phyloP scores from a whole-genome alignment of 495 filamentous ascomycete species.

The Trichoderma reesei region DNA sequence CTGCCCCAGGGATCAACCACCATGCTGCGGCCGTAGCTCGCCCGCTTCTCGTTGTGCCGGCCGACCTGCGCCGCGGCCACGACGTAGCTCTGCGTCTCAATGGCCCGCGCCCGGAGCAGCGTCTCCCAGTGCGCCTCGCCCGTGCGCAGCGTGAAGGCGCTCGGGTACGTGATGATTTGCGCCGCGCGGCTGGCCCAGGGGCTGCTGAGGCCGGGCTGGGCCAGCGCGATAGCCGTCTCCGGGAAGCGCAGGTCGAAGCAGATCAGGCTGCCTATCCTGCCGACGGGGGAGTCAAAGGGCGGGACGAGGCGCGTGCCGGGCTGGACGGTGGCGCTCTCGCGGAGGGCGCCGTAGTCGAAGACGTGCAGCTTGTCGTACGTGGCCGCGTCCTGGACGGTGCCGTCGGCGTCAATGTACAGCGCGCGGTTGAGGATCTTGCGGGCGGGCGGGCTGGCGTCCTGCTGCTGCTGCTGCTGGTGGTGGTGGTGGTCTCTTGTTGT shows the following conservation, averaged over 20 bases:
- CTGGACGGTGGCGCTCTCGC: conserved; percentile 26
- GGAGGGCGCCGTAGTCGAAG: conserved; percentile 31
- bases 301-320: conserved; percentile 31
- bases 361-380: conserved; percentile 50
- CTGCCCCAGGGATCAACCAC: conserved; percentile 84
- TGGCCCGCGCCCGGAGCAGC: conserved; percentile 69
- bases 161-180: conserved; percentile 77
- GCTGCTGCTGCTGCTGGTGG: no score
- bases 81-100: conserved; percentile 83
- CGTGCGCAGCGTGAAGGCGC: conserved; percentile 83
- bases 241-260: conserved; percentile 93
- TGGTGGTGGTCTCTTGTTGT: no score
- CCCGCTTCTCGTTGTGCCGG: conserved; percentile 64
- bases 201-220: conserved; percentile 31
- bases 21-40: conserved; percentile 83
- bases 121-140: conserved; percentile 79
- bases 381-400: conserved; percentile 22
- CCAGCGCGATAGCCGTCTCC: conserved; percentile 59
- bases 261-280: conserved; percentile 66
- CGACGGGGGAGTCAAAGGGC: conserved; percentile 65
- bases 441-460: conserved; percentile 19
- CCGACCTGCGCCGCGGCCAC: conserved; percentile 82
- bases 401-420: conserved; percentile 34
- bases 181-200: conserved; percentile 33
- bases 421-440: conserved; percentile 37